These are phyloP conservation scores for Dothiorella sarmentorum DNA, from an alignment of 2,329 filamentous ascomycete species.

Conservation along the genomic window DNA sequence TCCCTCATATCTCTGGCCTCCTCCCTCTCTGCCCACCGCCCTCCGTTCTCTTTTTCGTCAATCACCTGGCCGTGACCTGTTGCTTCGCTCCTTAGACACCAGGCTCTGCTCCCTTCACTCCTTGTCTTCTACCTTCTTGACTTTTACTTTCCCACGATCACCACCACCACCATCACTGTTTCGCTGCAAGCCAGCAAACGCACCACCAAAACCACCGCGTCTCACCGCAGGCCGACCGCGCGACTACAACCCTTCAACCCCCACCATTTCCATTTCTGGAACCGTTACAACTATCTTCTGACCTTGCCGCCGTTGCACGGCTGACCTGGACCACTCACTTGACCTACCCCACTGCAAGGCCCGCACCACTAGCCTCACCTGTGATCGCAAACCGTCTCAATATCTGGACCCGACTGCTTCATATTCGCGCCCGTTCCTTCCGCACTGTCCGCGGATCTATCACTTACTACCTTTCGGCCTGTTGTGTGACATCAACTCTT, in stretches of 20 bases:
- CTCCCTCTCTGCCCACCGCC: slow-evolving; percentile 7
- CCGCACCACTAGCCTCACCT: background rate
- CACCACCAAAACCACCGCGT: slow-evolving; percentile 3
- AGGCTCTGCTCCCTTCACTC: slow-evolving; percentile 26
- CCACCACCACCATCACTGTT: slow-evolving; percentile 20
- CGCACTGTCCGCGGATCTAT: background rate
- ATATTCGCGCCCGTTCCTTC: background rate
- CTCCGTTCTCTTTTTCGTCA: slow-evolving; percentile 1
- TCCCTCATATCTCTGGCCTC: slow-evolving; percentile 26
- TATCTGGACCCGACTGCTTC: slow-evolving; percentile 2
- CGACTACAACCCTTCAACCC: slow-evolving; percentile 1
- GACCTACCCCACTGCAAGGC: slow-evolving; percentile 10
- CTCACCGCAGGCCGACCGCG: slow-evolving; percentile 14
- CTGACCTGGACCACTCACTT: slow-evolving; percentile 8
- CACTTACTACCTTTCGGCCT: background rate
- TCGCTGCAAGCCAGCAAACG: slow-evolving; percentile 31
- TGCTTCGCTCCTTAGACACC: slow-evolving; percentile 39
- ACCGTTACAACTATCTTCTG: background rate
- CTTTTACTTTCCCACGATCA: slow-evolving; percentile 19
- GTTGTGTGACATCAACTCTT: slow-evolving; percentile 10
- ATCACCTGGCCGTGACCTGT: slow-evolving; percentile 21
- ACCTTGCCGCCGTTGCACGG: slow-evolving; percentile 10
- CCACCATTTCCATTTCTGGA: background rate
- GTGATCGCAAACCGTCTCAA: background rate
- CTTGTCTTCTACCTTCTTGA: slow-evolving; percentile 25